Evolutionary conservation across 2,329 filamentous ascomycete species (phyloP).

Genomic region (Didymella exigua): DNA sequence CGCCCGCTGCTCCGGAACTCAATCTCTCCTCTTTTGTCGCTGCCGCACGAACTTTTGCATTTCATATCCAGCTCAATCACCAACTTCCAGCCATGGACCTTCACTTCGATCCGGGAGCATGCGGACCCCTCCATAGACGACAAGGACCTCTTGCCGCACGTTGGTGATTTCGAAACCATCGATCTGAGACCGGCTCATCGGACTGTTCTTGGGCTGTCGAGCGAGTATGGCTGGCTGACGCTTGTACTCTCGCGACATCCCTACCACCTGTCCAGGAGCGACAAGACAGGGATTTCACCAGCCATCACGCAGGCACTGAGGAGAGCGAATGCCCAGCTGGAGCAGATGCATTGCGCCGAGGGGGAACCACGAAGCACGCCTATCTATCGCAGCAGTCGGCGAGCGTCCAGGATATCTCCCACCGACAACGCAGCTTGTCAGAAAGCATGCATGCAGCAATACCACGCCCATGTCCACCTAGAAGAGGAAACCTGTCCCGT

Average conservation of each 20-base stretch:
- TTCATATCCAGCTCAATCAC: neutral
- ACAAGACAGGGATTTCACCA: neutral
- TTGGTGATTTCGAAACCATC: neutral
- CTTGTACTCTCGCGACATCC: conserved; percentile 1
- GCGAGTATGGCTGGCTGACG: neutral
- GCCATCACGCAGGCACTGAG: conserved; percentile 5
- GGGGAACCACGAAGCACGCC: no score
- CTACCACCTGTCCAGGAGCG: neutral
- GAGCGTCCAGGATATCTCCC: no score
- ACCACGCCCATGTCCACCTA: neutral
- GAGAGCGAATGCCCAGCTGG: neutral
- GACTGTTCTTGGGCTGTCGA: neutral
- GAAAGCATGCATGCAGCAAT: neutral
- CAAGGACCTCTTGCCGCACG: neutral
- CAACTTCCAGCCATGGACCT: neutral
- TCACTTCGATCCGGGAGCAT: neutral
- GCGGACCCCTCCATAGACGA: neutral
- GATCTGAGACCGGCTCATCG: neutral
- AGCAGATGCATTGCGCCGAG: neutral
- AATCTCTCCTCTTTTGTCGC: neutral
- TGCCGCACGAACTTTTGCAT: conserved; percentile 1
- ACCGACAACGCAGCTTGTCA: neutral
- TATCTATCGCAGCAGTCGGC: no score
- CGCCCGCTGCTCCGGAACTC: neutral
- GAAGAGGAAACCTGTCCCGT: neutral